phyloP scores from a whole-genome alignment of 2,329 filamentous ascomycete genomes.

The Fusarium citri region DNA sequence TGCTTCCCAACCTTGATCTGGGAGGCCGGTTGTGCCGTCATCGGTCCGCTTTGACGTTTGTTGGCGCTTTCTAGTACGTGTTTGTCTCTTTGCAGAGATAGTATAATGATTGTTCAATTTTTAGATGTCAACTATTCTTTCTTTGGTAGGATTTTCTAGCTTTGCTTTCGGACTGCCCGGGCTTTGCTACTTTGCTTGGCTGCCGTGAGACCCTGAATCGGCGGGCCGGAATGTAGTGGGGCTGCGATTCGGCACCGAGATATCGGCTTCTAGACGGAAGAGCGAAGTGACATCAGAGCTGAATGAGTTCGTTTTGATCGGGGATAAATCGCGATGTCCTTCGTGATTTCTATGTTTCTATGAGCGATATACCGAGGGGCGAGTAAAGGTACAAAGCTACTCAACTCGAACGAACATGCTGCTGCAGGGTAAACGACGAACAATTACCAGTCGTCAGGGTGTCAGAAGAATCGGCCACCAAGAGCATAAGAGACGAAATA shows the following conservation, averaged over 20 bases:
- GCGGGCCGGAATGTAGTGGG: slow-evolving; percentile 15
- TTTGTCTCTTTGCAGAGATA: background rate
- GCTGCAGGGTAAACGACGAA: no score
- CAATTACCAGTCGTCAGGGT: no score
- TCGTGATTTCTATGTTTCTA: no score
- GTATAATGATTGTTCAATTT: background rate
- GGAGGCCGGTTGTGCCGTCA: slow-evolving; percentile 24
- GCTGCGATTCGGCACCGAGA: slow-evolving; percentile 13
- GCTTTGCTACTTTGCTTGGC: slow-evolving; percentile 1
- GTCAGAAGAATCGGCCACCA: no score
- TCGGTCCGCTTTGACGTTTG: slow-evolving; percentile 31
- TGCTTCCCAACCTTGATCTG: slow-evolving; percentile 18
- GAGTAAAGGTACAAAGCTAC: no score
- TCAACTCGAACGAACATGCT: no score
- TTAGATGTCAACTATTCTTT: background rate
- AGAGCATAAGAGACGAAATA: no score
- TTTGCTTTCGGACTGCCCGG: slow-evolving; percentile 6
- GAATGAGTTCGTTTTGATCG: background rate
- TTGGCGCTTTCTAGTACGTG: slow-evolving; percentile 14
- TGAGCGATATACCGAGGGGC: no score
- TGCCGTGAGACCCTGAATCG: slow-evolving; percentile 13
- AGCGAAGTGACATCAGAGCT: slow-evolving; percentile 12
- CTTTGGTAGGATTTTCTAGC: background rate
- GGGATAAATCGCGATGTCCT: no score
- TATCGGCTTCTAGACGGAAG: slow-evolving; percentile 11